Percentiles rank a stretch among this genome's conserved stretches.
Conservation (phyloP, 2,329 filamentous ascomycete species). For the Colletotrichum caudatum region DNA sequence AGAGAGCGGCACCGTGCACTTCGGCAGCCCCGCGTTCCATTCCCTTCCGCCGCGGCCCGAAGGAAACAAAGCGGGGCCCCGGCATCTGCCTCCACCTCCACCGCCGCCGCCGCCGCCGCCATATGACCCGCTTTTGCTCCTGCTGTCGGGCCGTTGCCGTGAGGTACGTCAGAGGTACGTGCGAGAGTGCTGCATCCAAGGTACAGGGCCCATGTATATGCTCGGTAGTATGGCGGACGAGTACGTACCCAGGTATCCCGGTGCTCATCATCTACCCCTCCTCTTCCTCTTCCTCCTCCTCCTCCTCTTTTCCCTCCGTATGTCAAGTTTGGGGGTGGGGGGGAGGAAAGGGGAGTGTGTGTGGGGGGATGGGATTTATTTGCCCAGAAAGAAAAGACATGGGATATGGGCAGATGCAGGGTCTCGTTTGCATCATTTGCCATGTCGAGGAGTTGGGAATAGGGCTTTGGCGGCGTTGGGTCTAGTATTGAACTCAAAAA, state of each 20-base stretch:
- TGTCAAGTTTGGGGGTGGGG: not conserved
- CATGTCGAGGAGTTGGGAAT: not conserved
- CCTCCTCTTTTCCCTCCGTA: not conserved
- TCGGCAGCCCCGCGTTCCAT: not conserved
- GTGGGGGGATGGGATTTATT: not conserved
- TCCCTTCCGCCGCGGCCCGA: slow-evolving; percentile 21
- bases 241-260: not conserved
- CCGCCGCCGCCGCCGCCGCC: too few species aligned
- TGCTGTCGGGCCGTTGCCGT: not conserved
- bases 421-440: not conserved
- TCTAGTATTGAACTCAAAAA: not conserved
- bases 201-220: not conserved
- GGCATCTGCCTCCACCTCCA: not conserved
- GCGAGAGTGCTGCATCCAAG: not conserved
- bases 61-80: not conserved
- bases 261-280: too few species aligned
- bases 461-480: not conserved
- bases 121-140: not conserved
- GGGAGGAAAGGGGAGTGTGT: too few species aligned
- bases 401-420: not conserved
- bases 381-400: not conserved
- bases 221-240: not conserved
- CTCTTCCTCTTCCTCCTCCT: too few species aligned
- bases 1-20: slow-evolving; percentile 13
- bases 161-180: not conserved